Percentiles rank a stretch among this genome's conserved stretches.
These are phyloP conservation scores for Coemansia sp. DNA, from an alignment of 371 early-diverging fungal species.

Conservation along the genomic window DNA sequence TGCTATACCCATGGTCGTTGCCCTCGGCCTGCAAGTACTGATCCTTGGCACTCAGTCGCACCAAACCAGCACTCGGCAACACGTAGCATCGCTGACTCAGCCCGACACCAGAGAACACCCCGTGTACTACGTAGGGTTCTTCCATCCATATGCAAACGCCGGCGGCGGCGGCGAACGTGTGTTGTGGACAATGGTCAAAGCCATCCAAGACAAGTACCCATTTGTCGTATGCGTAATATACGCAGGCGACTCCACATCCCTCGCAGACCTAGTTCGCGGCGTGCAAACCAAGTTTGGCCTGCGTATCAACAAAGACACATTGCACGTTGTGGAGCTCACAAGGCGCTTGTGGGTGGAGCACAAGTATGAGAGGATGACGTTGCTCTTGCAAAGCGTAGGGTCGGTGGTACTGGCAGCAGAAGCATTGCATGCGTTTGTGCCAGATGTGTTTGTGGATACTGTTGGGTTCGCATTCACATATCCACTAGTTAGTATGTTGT, in stretches of 20 bases:
- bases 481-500: slow-evolving; percentile 72
- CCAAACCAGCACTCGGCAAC: slow-evolving; percentile 1
- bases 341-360: slow-evolving; percentile 68
- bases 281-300: slow-evolving; percentile 64
- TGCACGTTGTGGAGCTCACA: slow-evolving; percentile 59
- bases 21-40: slow-evolving; percentile 21
- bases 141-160: slow-evolving; percentile 89
- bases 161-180: slow-evolving; percentile 98
- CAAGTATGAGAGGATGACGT: slow-evolving; percentile 78
- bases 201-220: slow-evolving; percentile 66
- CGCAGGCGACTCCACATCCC: slow-evolving; percentile 63
- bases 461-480: slow-evolving; percentile 95
- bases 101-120: slow-evolving; percentile 28
- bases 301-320: slow-evolving; percentile 63
- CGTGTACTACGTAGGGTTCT: slow-evolving; percentile 65
- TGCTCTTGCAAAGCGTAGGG: slow-evolving; percentile 84
- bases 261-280: slow-evolving; percentile 53
- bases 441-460: slow-evolving; percentile 89
- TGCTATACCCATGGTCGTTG: slow-evolving; percentile 5
- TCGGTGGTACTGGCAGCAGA: slow-evolving; percentile 76
- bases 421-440: slow-evolving; percentile 66
- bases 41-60: slow-evolving; percentile 36
- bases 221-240: slow-evolving; percentile 74
- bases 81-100: slow-evolving; percentile 3
- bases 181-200: slow-evolving; percentile 84